Conservation (phyloP, 140 eudicot species). For the Stevia rebaudiana region DNA sequence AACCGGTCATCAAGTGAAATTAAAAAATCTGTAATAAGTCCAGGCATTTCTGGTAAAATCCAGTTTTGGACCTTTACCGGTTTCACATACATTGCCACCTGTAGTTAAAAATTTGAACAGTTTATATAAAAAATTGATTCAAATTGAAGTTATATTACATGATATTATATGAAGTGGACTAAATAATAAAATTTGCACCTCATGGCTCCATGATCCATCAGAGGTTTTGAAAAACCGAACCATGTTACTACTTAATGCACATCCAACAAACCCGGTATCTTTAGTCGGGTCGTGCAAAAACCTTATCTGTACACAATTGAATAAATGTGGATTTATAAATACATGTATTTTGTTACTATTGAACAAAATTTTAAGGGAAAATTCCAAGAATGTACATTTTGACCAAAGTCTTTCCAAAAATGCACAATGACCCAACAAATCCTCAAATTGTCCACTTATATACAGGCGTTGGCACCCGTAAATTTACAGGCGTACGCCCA, state of each 20-base stretch:
- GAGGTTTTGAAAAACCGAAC: constrained; percentile 75
- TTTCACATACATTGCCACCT: constrained; percentile 64
- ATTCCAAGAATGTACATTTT: no score
- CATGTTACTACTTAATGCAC: constrained; percentile 94
- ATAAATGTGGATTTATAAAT: no score
- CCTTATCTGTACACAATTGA: constrained; percentile 54
- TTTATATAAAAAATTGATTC: not conserved
- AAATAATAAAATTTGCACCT: constrained; percentile 36
- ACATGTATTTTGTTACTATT: no score
- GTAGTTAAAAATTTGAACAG: not conserved
- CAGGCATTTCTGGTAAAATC: constrained; percentile 98
- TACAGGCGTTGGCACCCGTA: no score
- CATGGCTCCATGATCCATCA: constrained; percentile 85
- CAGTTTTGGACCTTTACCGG: constrained; percentile 85
- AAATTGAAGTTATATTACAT: no score
- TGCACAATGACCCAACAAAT: no score
- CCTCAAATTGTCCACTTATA: no score
- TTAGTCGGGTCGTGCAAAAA: constrained; percentile 89
- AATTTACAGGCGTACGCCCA: no score
- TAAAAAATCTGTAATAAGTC: constrained; percentile 85
- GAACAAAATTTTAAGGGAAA: no score
- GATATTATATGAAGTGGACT: not conserved
- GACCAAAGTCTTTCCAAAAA: no score
- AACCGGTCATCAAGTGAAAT: constrained; percentile 88
- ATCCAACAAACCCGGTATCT: constrained; percentile 89